Percentiles rank a stretch among this genome's conserved stretches.
phyloP scores from a whole-genome alignment of 345 rosid species.

The Pelargonium nanum region DNA sequence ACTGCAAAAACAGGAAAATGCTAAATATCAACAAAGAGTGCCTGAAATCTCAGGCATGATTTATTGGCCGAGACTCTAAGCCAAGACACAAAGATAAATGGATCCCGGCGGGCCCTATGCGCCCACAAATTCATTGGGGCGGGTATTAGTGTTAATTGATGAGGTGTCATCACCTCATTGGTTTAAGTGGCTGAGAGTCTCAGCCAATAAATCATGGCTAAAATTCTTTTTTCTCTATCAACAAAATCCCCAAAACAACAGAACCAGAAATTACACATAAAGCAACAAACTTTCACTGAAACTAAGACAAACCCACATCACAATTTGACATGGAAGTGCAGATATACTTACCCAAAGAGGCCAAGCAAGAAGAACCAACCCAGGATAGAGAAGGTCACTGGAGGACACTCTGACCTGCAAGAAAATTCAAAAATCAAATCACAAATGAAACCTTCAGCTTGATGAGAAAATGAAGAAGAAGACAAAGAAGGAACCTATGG shows the following conservation, averaged over 20 bases:
- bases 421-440: not conserved
- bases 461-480: not conserved
- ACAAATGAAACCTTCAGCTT: not conserved
- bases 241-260: not conserved
- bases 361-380: conserved; percentile 32
- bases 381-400: conserved; percentile 19
- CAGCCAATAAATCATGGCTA: too few relatives aligned
- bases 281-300: not conserved
- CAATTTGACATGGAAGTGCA: conserved; percentile 1
- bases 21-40: too few relatives aligned
- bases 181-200: too few relatives aligned
- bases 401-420: conserved; percentile 24
- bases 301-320: not conserved
- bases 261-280: not conserved
- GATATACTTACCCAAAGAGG: conserved; percentile 21
- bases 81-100: not conserved
- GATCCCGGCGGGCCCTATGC: too few relatives aligned
- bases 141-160: too few relatives aligned
- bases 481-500: conserved; percentile 15
- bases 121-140: too few relatives aligned
- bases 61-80: too few relatives aligned
- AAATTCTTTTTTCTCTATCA: too few relatives aligned
- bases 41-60: too few relatives aligned
- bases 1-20: conserved; percentile 15
- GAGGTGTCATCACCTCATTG: too few relatives aligned